phyloP scores from a whole-genome alignment of 208 protist species.

The Crithidia mellificae region DNA sequence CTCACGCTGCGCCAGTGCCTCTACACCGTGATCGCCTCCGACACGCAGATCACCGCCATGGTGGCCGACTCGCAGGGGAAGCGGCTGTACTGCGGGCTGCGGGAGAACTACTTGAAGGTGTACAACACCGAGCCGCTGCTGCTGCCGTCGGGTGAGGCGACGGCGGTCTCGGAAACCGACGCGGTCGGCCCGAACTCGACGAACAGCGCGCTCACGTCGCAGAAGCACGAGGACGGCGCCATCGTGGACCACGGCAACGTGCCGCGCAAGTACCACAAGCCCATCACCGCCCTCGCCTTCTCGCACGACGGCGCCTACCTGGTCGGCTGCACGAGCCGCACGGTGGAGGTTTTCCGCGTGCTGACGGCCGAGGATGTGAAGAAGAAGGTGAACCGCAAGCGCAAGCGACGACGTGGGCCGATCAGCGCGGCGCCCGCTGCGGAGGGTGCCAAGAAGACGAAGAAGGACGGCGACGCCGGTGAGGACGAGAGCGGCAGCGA shows the following conservation, averaged over 20 bases:
- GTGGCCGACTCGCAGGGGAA: constrained; percentile 56
- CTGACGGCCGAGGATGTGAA: constrained; percentile 69
- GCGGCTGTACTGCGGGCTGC: constrained; percentile 83
- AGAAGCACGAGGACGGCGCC: constrained; percentile 12
- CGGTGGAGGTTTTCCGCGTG: constrained; percentile 83
- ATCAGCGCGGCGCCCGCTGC: too few relatives aligned
- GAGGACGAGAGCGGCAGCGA: background rate
- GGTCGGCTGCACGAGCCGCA: constrained; percentile 81
- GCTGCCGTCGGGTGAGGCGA: constrained; percentile 1
- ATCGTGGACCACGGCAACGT: constrained; percentile 75
- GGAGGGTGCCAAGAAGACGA: too few relatives aligned
- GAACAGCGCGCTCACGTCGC: background rate
- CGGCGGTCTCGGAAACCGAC: background rate
- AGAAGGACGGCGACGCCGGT: background rate
- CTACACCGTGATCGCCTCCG: constrained; percentile 83
- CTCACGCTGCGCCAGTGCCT: constrained; percentile 79
- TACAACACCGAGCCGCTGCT: constrained; percentile 74
- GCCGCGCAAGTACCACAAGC: constrained; percentile 80
- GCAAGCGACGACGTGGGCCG: constrained; percentile 53
- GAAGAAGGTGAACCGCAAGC: constrained; percentile 73
- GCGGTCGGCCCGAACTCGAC: background rate
- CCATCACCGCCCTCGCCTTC: constrained; percentile 70
- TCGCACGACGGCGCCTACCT: constrained; percentile 71
- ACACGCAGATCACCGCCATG: constrained; percentile 79
- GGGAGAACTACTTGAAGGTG: constrained; percentile 86